phyloP scores from a whole-genome alignment of 148 eudicot species.

The Rhododendron simsii region DNA sequence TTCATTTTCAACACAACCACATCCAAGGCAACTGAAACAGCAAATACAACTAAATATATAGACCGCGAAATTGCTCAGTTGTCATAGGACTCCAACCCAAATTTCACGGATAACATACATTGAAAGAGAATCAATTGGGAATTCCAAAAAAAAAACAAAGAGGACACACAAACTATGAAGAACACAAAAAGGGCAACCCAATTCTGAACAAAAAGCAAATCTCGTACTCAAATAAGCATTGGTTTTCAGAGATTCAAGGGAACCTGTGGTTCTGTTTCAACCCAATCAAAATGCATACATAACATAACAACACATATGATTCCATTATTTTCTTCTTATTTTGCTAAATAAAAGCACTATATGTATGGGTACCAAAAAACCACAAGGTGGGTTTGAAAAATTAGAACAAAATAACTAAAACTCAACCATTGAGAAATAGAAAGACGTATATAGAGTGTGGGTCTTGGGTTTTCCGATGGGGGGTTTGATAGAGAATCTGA shows the following conservation, averaged over 20 bases:
- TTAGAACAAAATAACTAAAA: too few relatives aligned
- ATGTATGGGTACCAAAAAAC: too few relatives aligned
- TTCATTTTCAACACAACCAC: constrained; percentile 1
- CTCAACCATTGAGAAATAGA: too few relatives aligned
- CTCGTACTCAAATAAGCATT: not conserved
- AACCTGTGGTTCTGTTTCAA: not conserved
- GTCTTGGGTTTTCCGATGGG: too few relatives aligned
- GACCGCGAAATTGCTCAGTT: not conserved
- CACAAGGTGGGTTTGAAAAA: too few relatives aligned
- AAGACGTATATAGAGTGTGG: too few relatives aligned
- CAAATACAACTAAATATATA: not conserved
- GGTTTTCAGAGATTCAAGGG: not conserved
- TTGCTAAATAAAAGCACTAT: too few relatives aligned
- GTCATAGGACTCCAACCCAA: not conserved
- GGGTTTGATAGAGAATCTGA: too few relatives aligned
- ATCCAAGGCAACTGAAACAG: not conserved
- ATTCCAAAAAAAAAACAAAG: not conserved
- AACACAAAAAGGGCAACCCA: not conserved
- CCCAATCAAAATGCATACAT: constrained; percentile 6
- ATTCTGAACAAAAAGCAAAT: not conserved
- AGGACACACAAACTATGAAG: not conserved
- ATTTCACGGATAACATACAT: not conserved
- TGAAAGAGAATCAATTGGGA: constrained; percentile 4
- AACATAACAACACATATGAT: constrained; percentile 7
- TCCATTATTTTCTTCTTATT: not conserved